Conservation (phyloP, 1,284 basidiomycete species). For the Leccinum olivaceoglutinosum region DNA sequence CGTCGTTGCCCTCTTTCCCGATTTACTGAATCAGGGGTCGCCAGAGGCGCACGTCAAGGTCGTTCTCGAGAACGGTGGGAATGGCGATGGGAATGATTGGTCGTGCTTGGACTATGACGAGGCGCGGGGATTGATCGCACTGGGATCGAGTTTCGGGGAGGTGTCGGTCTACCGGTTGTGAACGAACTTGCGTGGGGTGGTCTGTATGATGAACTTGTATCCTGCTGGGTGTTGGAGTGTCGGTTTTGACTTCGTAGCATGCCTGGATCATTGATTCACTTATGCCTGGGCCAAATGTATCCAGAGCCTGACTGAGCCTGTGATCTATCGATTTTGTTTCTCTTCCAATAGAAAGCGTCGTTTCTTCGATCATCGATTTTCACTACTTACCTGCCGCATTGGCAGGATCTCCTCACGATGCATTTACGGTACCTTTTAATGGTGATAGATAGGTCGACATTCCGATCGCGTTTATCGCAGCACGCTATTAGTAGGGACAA, state of each 20-base stretch:
- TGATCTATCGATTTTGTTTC: not conserved
- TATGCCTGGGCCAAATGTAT: not conserved
- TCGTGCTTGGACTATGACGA: constrained; percentile 56
- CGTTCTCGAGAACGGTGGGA: constrained; percentile 29
- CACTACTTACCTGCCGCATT: not conserved
- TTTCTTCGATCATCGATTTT: not conserved
- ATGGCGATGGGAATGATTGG: constrained; percentile 40
- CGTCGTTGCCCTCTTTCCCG: constrained; percentile 44
- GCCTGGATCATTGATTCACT: not conserved
- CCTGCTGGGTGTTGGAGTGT: constrained; percentile 2
- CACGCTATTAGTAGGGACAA: not conserved
- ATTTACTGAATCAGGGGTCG: constrained; percentile 30
- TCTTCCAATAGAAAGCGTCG: not conserved
- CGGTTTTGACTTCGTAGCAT: not conserved
- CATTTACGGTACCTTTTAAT: not conserved
- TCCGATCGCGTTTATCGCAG: not conserved
- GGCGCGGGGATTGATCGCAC: constrained; percentile 42
- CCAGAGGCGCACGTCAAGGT: constrained; percentile 20
- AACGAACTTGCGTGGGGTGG: constrained; percentile 2
- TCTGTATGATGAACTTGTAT: not conserved
- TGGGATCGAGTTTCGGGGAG: constrained; percentile 45
- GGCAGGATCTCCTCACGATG: not conserved
- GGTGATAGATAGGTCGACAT: not conserved
- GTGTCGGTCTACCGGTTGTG: constrained; percentile 41
- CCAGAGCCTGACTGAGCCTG: no score